These are phyloP conservation scores for Aquanectria penicillioides DNA, from an alignment of 2,329 filamentous ascomycete species.

Conservation along the genomic window DNA sequence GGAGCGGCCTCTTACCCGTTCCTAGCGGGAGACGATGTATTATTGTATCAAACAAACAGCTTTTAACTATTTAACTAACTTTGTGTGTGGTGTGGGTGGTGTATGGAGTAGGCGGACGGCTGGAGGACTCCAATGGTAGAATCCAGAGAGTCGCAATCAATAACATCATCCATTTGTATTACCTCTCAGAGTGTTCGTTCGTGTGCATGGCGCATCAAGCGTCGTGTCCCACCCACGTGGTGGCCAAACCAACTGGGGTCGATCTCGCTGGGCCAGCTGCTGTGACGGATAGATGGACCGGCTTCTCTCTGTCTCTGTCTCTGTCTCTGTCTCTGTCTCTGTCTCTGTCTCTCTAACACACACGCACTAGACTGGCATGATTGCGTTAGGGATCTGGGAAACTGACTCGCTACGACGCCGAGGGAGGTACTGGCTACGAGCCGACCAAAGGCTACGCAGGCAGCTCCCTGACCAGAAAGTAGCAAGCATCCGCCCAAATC, in stretches of 20 bases:
- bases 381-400: neutral
- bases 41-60: conserved; percentile 46
- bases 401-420: neutral
- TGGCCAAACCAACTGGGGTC: too few species aligned
- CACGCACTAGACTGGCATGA: too few species aligned
- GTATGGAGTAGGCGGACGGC: conserved; percentile 5
- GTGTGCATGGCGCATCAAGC: neutral
- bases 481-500: conserved; percentile 11
- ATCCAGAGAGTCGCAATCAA: conserved; percentile 8
- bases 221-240: too few species aligned
- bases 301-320: too few species aligned
- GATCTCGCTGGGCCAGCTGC: too few species aligned
- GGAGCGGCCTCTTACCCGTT: conserved; percentile 11
- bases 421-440: neutral
- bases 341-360: too few species aligned
- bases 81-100: too few species aligned
- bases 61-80: conserved; percentile 9
- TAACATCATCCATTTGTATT: conserved; percentile 4
- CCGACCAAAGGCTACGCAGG: neutral
- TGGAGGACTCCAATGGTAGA: conserved; percentile 2
- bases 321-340: too few species aligned
- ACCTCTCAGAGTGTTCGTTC: neutral
- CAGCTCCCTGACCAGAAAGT: neutral
- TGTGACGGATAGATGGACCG: too few species aligned
- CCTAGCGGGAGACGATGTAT: conserved; percentile 39